phyloP scores from a whole-genome alignment of 2,329 filamentous ascomycete genomes.

The Balansia obtecta region DNA sequence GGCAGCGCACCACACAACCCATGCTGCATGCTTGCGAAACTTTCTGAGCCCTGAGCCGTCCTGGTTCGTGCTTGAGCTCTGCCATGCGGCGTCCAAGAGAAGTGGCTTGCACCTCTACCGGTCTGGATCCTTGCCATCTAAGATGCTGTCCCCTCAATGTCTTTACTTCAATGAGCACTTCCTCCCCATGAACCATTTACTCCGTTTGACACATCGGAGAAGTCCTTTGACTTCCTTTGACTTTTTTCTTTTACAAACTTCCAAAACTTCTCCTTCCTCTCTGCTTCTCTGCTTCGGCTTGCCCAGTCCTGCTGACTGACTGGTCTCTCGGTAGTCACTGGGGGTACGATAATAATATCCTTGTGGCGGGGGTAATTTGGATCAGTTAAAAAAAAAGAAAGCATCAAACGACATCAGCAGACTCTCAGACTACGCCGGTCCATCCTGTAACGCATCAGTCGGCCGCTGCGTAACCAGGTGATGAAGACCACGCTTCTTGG shows the following conservation, averaged over 20 bases:
- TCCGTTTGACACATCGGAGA: neutral
- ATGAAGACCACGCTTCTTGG: neutral
- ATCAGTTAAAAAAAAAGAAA: neutral
- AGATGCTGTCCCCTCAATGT: conserved; percentile 4
- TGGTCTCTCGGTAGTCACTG: neutral
- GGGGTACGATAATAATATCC: neutral
- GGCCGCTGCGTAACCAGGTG: neutral
- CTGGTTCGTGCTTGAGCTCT: conserved; percentile 1
- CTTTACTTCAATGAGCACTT: neutral
- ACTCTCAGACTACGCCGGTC: neutral
- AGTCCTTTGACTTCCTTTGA: neutral
- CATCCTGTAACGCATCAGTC: neutral
- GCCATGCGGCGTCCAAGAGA: neutral
- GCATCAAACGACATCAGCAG: neutral
- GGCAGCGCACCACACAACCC: neutral
- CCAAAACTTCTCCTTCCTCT: neutral
- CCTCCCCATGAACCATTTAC: neutral
- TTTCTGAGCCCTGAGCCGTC: neutral
- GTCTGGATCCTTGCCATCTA: conserved; percentile 2
- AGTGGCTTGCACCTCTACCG: conserved; percentile 4
- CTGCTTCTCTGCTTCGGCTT: neutral
- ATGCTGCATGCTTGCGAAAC: neutral
- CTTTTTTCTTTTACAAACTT: neutral
- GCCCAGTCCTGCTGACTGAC: neutral
- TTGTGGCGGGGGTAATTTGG: neutral